Conservation (phyloP, 208 protist species). For the Trypanosomatidae sp. region DNA sequence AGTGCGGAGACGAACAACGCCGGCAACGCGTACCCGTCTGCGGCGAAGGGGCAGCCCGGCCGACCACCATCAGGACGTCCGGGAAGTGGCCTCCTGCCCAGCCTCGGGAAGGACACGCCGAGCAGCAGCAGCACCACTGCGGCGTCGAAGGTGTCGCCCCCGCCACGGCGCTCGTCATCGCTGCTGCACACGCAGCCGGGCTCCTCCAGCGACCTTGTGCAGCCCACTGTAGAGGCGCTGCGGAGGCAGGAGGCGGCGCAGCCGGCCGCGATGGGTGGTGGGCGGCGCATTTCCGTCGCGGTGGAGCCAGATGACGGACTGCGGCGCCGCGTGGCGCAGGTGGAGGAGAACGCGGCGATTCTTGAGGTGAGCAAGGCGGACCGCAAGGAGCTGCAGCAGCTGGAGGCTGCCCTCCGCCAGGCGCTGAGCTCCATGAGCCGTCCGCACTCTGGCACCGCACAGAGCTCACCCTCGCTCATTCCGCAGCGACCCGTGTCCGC, state of each 20-base stretch:
- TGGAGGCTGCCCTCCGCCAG: constrained; percentile 54
- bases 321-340: constrained; percentile 57
- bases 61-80: constrained; percentile 27
- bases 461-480: constrained; percentile 13
- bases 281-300: constrained; percentile 36
- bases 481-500: constrained; percentile 33
- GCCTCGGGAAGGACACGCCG: constrained; percentile 8
- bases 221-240: constrained; percentile 50
- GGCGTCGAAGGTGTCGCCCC: background rate
- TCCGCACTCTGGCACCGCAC: background rate
- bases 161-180: constrained; percentile 7
- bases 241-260: constrained; percentile 30
- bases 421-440: constrained; percentile 4
- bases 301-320: constrained; percentile 55
- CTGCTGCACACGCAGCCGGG: background rate
- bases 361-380: constrained; percentile 84
- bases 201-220: constrained; percentile 12
- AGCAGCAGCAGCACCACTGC: constrained; percentile 4
- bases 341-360: constrained; percentile 70
- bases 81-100: constrained; percentile 8
- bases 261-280: constrained; percentile 7
- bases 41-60: background rate
- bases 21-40: constrained; percentile 2
- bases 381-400: constrained; percentile 52
- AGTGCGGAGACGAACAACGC: constrained; percentile 12